Base-by-base conservation (phyloP, 2,329 filamentous ascomycete genomes). In the Fusarium falciforme region DNA sequence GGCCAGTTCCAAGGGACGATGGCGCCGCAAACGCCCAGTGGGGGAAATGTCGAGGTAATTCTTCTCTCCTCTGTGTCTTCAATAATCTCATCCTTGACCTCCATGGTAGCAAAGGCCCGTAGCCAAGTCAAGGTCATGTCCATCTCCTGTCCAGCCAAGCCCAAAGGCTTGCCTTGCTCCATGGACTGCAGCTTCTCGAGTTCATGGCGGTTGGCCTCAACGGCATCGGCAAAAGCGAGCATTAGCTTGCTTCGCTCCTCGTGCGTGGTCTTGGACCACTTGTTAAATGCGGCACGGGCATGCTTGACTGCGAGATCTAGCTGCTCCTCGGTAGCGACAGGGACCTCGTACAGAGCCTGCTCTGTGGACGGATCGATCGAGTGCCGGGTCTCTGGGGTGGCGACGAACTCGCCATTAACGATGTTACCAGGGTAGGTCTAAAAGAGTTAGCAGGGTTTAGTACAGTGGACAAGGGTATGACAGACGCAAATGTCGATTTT, bases 291-390 rank as follows among this genome's bases (percentile, higher is more conserved):
- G 6, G 68, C 62, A 16, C 68, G 71, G 3, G 79, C 80, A 40
- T 77, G 74, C 3, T 64, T 64, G 16, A 82, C 80, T 10, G 80
- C 81, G 5, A 58, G 64, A 20, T 83, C 76, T 29, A 83, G 73
- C 33, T 83, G 79, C 2, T 77, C 73, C n/a, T 70, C 64, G 0
- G 76, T 75, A 0, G 80, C 74, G 3, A 81, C 71, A 9, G 80
- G 80, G 8, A 73, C 72, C 9, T 80, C 78, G 71, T 75, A 79
- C 1, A 84, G 77, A 7, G 79, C 76, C 25, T 82, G 74, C 6
- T 81, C 78, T 0, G 67, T 84, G 64, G 72, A 80, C 40, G 75
- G 82, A 73, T 79, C 80, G 76, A 59, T 80, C 0, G 71, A 63
- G 65, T 62, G 73, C 0, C 76, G 68, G 0, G 73, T 80, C 20